These are phyloP conservation scores for Coniella lustricola DNA, from an alignment of 2,329 filamentous ascomycete genomes.

Conservation along the genomic window DNA sequence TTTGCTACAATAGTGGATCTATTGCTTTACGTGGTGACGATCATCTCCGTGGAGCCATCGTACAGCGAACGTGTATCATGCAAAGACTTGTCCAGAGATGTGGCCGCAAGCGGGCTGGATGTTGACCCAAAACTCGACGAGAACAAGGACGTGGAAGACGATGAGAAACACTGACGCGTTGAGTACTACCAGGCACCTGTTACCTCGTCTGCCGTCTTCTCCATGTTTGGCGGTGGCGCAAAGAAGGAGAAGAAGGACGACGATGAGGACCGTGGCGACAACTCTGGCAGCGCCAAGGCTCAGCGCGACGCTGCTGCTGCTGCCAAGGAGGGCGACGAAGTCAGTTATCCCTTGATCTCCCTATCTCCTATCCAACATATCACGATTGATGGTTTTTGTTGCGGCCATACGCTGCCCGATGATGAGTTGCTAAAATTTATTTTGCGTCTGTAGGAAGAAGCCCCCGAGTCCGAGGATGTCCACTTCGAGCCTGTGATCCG, in stretches of 20 bases:
- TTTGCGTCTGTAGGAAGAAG: constrained; percentile 53
- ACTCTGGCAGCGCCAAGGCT: constrained; percentile 81
- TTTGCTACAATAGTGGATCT: no score
- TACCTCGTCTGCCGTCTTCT: constrained; percentile 69
- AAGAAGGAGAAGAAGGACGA: constrained; percentile 95
- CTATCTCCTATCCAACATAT: no score
- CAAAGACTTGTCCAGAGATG: no score
- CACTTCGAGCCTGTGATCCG: constrained; percentile 96
- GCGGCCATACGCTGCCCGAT: no score
- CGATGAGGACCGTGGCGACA: constrained; percentile 74
- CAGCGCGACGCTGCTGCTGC: constrained; percentile 58
- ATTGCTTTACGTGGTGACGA: no score
- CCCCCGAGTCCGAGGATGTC: constrained; percentile 82
- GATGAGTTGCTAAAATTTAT: constrained; percentile 6
- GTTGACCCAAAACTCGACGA: no score
- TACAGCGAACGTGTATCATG: no score
- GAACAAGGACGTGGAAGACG: background rate
- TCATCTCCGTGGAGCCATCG: no score
- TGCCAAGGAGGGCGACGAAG: constrained; percentile 50
- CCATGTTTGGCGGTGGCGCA: constrained; percentile 96
- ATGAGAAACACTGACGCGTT: constrained; percentile 1
- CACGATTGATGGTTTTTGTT: no score
- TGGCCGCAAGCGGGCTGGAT: no score
- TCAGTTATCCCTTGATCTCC: constrained; percentile 26
- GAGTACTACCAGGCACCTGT: constrained; percentile 28